Percentiles rank a stretch among this genome's conserved stretches.
phyloP scores from a whole-genome alignment of 495 filamentous ascomycete species.

The Aspergillus steynii region DNA sequence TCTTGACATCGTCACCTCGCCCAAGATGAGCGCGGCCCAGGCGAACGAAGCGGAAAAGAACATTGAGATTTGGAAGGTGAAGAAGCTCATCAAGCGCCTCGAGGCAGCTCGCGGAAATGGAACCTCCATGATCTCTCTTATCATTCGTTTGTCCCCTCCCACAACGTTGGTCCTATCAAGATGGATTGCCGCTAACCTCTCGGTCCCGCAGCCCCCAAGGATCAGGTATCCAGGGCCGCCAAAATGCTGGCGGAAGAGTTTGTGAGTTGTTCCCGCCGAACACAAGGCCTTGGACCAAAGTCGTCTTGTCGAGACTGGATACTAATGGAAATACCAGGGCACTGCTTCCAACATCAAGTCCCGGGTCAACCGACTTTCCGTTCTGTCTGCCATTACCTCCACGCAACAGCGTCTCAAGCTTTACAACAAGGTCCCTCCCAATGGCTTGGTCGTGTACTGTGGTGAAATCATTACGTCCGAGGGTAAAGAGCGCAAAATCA shows the following conservation, averaged over 20 bases:
- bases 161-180: conserved; percentile 17
- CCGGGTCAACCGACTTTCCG: conserved; percentile 95
- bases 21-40: conserved; percentile 87
- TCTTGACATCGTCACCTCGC: conserved; percentile 36
- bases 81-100: conserved; percentile 96
- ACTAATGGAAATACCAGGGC: conserved; percentile 52
- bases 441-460: conserved; percentile 97
- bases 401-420: conserved; percentile 98
- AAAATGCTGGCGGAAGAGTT: conserved; percentile 99
- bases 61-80: conserved; percentile 84
- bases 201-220: conserved; percentile 74
- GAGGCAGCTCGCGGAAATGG: conserved; percentile 93
- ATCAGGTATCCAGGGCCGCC: conserved; percentile 91
- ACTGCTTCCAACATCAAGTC: conserved; percentile 99
- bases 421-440: conserved; percentile 96
- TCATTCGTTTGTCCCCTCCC: conserved; percentile 72
- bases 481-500: conserved; percentile 98
- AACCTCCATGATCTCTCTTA: conserved; percentile 98
- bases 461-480: conserved; percentile 99
- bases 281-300: not conserved
- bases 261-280: conserved; percentile 51
- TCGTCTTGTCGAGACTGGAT: not conserved
- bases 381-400: conserved; percentile 95
- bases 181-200: conserved; percentile 19
- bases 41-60: conserved; percentile 97